phyloP scores from a whole-genome alignment of 768 basidiomycete genomes.

The Tylopilus subfusipes region DNA sequence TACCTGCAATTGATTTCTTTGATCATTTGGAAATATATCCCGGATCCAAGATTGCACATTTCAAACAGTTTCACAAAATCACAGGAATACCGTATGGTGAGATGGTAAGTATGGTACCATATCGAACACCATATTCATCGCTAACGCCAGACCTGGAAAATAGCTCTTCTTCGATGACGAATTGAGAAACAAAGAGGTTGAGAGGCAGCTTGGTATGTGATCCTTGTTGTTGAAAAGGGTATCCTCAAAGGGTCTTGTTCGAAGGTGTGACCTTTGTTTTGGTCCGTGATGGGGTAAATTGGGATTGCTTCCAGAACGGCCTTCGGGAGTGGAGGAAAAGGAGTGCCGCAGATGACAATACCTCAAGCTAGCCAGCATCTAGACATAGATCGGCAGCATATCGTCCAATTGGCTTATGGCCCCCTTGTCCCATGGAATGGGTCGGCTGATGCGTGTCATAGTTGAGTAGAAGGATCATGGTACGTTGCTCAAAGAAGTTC shows the following conservation, averaged over 20 bases:
- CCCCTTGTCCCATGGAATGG: neutral
- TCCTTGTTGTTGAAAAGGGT: neutral
- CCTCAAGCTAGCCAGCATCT: conserved; percentile 5
- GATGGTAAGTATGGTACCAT: conserved; percentile 50
- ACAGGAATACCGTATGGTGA: conserved; percentile 77
- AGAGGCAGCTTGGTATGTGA: conserved; percentile 45
- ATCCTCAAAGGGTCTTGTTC: neutral
- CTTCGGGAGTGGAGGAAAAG: conserved; percentile 64
- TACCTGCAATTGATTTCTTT: conserved; percentile 58
- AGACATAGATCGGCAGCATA: neutral
- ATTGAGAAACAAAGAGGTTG: conserved; percentile 48
- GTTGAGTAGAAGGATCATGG: conserved; percentile 1
- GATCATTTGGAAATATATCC: conserved; percentile 75
- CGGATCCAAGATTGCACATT: conserved; percentile 80
- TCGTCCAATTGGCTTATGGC: neutral
- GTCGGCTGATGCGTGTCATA: neutral
- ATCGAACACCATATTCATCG: neutral
- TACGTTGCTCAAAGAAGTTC: conserved; percentile 4
- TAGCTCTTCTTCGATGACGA: conserved; percentile 77
- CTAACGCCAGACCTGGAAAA: neutral
- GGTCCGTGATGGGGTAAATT: conserved; percentile 60
- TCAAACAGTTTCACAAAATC: conserved; percentile 65
- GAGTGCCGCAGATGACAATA: conserved; percentile 24
- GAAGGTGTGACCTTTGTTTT: conserved; percentile 79
- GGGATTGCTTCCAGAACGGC: conserved; percentile 65